Percentiles rank a stretch among this genome's conserved stretches.
These are phyloP conservation scores for Colletotrichum melonis DNA, from an alignment of 2,329 filamentous ascomycete genomes.

Conservation along the genomic window DNA sequence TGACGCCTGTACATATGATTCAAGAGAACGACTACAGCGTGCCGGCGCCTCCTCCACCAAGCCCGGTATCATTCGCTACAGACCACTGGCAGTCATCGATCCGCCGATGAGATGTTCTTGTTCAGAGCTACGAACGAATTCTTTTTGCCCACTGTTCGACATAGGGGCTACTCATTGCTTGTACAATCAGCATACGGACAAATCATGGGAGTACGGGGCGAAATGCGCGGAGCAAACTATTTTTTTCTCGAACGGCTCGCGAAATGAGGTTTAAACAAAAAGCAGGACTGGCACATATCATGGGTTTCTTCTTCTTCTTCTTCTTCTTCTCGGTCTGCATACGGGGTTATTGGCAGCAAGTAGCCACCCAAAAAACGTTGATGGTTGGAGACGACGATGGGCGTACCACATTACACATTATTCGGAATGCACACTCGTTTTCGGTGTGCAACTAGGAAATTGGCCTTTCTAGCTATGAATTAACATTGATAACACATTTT, in stretches of 20 bases:
- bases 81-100: slow-evolving; percentile 63
- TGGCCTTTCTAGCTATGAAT: slow-evolving; percentile 1
- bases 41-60: slow-evolving; percentile 73
- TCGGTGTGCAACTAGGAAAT: neutral
- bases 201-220: slow-evolving; percentile 26
- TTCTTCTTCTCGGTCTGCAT: neutral
- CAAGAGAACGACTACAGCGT: slow-evolving; percentile 71
- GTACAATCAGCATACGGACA: slow-evolving; percentile 30
- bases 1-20: slow-evolving; percentile 62
- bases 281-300: slow-evolving; percentile 1
- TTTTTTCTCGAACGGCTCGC: slow-evolving; percentile 16
- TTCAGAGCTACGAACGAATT: neutral
- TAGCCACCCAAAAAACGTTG: neutral
- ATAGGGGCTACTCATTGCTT: slow-evolving; percentile 3
- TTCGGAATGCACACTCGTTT: neutral
- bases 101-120: slow-evolving; percentile 41
- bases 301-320: neutral
- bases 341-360: neutral
- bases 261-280: slow-evolving; percentile 14
- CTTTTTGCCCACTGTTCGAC: slow-evolving; percentile 1
- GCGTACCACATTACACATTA: neutral
- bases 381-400: slow-evolving; percentile 5
- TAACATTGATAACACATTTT: neutral
- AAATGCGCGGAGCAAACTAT: slow-evolving; percentile 25
- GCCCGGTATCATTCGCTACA: slow-evolving; percentile 69